Conservation (phyloP, 2,329 filamentous ascomycete genomes). For the Talaromyces sp. region DNA sequence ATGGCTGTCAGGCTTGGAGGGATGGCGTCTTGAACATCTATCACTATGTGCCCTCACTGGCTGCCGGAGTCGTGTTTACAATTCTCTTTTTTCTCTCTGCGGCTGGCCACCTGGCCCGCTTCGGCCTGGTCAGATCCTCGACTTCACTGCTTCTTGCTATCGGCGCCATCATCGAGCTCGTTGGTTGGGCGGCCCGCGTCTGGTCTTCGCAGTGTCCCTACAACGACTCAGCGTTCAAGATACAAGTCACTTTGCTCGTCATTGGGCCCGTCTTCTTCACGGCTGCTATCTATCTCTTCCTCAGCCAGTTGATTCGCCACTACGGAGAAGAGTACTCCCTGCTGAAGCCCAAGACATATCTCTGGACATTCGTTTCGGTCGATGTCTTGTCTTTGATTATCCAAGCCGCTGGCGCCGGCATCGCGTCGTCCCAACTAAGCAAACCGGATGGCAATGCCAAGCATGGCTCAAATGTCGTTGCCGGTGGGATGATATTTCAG, state of each 20-base stretch:
- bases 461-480: conserved; percentile 45
- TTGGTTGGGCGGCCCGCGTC: conserved; percentile 45
- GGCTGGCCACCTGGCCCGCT: neutral
- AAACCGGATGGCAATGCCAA: conserved; percentile 42
- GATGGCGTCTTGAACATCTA: neutral
- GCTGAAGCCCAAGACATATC: conserved; percentile 37
- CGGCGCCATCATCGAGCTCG: neutral
- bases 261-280: conserved; percentile 48
- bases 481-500: conserved; percentile 55
- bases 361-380: conserved; percentile 29
- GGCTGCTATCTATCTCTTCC: conserved; percentile 47
- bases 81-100: neutral
- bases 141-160: neutral
- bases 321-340: conserved; percentile 42
- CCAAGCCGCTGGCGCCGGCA: conserved; percentile 52
- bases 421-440: conserved; percentile 44
- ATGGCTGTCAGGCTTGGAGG: neutral
- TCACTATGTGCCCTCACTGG: neutral
- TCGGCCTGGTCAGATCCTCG: neutral
- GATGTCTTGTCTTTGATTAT: conserved; percentile 52
- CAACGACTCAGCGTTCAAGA: conserved; percentile 45
- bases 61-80: neutral
- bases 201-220: conserved; percentile 48
- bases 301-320: conserved; percentile 43
- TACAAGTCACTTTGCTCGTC: conserved; percentile 44